Base-by-base conservation (phyloP, 768 basidiomycete species). In the Lactarius indigo region DNA sequence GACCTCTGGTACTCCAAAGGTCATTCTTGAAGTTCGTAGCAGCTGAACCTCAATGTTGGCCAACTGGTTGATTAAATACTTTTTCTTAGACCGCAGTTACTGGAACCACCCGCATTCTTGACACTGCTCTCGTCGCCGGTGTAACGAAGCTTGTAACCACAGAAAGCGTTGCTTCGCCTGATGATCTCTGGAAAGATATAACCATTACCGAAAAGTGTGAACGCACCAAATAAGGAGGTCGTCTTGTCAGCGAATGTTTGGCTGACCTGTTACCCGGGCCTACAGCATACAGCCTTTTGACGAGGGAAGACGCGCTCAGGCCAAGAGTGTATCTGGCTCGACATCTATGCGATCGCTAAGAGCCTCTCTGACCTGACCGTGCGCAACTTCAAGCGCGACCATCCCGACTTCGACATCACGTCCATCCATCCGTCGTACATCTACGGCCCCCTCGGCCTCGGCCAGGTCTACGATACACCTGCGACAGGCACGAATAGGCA, bases 331-430 rank as follows among this genome's bases (percentile, higher is more conserved):
- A 23, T 30, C 68, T 20, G 64, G 71, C 18, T 75, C 44, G 72
- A 77, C 50, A 72, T 72, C 12, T 84, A 82, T 66, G 50, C 65
- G 9, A 76, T 77, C 13, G 75, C 79, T 12, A 82, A 82, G 69
- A 75, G 71, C 0, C 63, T 75, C 13, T 70, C 75, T 3, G 76
- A 76, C 61, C 65, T 20, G 3, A 70, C 71, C 3, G 71, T 69
- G 6, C 73, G 72, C 71, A 61, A 69, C 23, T 76, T 74, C 59
- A 72, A 69, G 3, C 68, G 63, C 2, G 62, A 70, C n/a, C 74
- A 77, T 59, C 70, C 70, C 6, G 67, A 71, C 1, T 5, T 74
- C 7, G 75, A 76, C 64, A 23, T 76, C 15, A 69, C 74, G 4
- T 65, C 74, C 20, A 68, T 77, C 55, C 71, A 75, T 33, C 76